Evolutionary conservation across 2,329 filamentous ascomycete genomes (phyloP), one percentile per base, ranked within the genome.

Genomic region (Albophoma yamanashiensis): DNA sequence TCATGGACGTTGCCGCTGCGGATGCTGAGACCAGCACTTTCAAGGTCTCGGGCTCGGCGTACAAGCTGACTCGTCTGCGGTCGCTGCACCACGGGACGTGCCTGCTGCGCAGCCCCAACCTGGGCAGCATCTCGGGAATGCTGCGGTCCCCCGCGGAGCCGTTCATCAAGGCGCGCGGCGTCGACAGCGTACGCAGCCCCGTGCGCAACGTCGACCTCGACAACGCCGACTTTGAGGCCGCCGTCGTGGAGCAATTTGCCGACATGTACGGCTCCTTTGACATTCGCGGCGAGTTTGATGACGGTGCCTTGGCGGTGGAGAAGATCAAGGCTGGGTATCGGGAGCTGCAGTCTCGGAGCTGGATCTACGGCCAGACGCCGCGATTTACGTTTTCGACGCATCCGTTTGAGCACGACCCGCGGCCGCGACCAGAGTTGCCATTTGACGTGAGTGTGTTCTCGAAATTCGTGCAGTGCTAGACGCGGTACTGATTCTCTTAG

Each of bases 41-140:
- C 69, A 99, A 99, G 73, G 82, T 97, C 14, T 96, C 92, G 0
- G 94, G 94, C 1, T 97, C 92, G 0, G 94, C 94, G 14, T 99
- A 96, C 76, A 97, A 97, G 74, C 79, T 99, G 59, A 97, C 90
- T 0, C 81, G 89, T 31, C 77, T 84, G 56, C 82, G 93, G 53
- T 88, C 92, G 9, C 79, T 99, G 61, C 94, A 99, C 73, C 94
- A 99, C 73, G 94, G 92, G 9, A 99, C 94, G 0, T 94, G 92
- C 68, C 79, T 99, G 52, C 78, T 97, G 2, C 79, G 82, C 40
- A 92, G 90, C 59, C 88, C 88, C 2, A 89, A 96, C 69, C 77
- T 97, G 50, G 72, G 76, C 38, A 75, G 79, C 47, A 89, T 97
- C 36, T 84, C 86, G 1, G 74, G 80, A 2, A 85, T 93, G 67